phyloP scores from a whole-genome alignment of 1,284 basidiomycete genomes.

The Hemileia vastatrix region DNA sequence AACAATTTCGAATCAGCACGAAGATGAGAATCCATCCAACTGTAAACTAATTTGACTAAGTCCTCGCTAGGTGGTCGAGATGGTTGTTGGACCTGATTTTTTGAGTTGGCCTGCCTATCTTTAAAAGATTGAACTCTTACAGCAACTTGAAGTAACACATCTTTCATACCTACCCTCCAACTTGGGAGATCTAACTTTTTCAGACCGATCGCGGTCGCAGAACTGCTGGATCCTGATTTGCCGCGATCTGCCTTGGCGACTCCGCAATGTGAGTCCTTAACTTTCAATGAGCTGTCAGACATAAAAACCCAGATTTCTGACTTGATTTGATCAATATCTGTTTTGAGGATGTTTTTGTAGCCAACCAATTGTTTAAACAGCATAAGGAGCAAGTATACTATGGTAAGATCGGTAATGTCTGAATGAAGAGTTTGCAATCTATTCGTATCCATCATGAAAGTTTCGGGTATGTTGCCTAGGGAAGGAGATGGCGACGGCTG shows the following conservation, averaged over 20 bases:
- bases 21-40: conserved; percentile 29
- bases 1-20: conserved; percentile 24
- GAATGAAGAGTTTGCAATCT: conserved; percentile 60
- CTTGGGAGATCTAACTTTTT: conserved; percentile 48
- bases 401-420: conserved; percentile 65
- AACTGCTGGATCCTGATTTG: background rate
- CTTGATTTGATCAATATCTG: conserved; percentile 56
- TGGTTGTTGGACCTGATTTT: conserved; percentile 6
- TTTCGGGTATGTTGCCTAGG: conserved; percentile 59
- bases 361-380: conserved; percentile 62
- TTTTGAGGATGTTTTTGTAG: background rate
- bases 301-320: conserved; percentile 66
- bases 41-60: conserved; percentile 23
- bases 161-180: conserved; percentile 52
- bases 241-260: conserved; percentile 45
- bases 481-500: conserved; percentile 44
- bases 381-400: conserved; percentile 68
- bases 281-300: conserved; percentile 51
- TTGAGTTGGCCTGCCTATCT: conserved; percentile 16
- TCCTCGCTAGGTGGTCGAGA: conserved; percentile 45
- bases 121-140: conserved; percentile 53
- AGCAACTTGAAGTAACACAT: conserved; percentile 59
- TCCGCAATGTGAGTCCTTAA: conserved; percentile 46
- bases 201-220: conserved; percentile 26
- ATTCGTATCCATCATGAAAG: conserved; percentile 67